phyloP scores from a whole-genome alignment of 345 rosid species.

The Gossypium turneri region DNA sequence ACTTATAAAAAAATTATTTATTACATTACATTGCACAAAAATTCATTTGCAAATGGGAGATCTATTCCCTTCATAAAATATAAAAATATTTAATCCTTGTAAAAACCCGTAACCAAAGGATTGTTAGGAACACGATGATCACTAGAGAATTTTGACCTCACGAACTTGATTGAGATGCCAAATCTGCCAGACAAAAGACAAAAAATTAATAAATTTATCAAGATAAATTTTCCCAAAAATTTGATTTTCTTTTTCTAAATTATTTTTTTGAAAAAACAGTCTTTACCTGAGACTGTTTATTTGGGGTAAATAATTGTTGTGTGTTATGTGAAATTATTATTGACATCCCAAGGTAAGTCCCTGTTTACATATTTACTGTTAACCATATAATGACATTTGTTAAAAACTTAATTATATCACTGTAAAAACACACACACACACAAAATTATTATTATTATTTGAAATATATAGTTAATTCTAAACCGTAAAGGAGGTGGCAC shows the following conservation, averaged over 20 bases:
- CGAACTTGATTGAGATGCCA: constrained; percentile 9
- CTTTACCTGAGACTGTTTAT: constrained; percentile 19
- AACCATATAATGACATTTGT: too few relatives aligned
- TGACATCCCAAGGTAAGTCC: constrained; percentile 33
- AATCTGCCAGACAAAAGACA: not conserved
- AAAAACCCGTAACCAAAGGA: not conserved
- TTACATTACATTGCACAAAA: too few relatives aligned
- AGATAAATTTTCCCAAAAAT: not conserved
- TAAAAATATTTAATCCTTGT: not conserved
- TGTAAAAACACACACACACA: too few relatives aligned
- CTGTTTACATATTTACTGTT: not conserved
- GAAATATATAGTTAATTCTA: not conserved
- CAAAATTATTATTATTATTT: too few relatives aligned
- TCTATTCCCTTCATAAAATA: too few relatives aligned
- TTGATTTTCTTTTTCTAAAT: not conserved
- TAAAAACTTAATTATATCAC: too few relatives aligned
- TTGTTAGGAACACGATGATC: not conserved
- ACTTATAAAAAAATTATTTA: too few relatives aligned
- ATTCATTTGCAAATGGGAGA: too few relatives aligned
- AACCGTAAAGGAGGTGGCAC: not conserved
- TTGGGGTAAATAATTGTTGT: constrained; percentile 1
- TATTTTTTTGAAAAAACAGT: too few relatives aligned
- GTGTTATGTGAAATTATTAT: constrained; percentile 31
- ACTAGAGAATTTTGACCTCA: constrained; percentile 1
- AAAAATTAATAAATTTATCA: not conserved